phyloP scores from a whole-genome alignment of 371 early-diverging fungal genomes.

The Rhizopus delemar region DNA sequence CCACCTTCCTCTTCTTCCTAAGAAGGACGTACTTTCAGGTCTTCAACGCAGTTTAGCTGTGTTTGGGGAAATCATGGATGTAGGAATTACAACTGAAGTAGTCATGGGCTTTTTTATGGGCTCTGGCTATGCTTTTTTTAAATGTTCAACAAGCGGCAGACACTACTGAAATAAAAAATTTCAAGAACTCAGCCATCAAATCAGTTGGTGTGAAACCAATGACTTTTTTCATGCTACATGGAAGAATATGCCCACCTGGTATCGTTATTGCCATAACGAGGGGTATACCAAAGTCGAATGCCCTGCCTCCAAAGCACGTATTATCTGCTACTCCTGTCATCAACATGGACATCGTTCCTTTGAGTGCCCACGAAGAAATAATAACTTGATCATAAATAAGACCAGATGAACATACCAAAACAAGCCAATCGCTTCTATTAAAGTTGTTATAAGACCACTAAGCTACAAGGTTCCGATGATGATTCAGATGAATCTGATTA shows the following conservation, averaged over 20 bases:
- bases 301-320: background rate
- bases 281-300: slow-evolving; percentile 10
- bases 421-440: too few relatives aligned
- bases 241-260: slow-evolving; percentile 13
- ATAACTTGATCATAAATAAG: too few relatives aligned
- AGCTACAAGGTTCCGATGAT: too few relatives aligned
- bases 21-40: background rate
- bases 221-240: slow-evolving; percentile 6
- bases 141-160: too few relatives aligned
- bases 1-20: background rate
- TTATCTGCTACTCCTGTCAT: slow-evolving; percentile 1
- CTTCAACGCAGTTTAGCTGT: background rate
- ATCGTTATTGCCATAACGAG: slow-evolving; percentile 9
- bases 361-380: slow-evolving; percentile 5
- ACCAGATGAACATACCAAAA: too few relatives aligned
- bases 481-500: too few relatives aligned
- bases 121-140: slow-evolving; percentile 6
- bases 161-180: background rate
- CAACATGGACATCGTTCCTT: slow-evolving; percentile 5
- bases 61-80: background rate
- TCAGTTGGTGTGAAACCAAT: slow-evolving; percentile 5
- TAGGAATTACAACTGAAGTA: background rate
- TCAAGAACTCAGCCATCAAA: background rate
- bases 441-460: too few relatives aligned
- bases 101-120: slow-evolving; percentile 5